A percentile compares a stretch with the other conserved stretches of the same genome.
Conservation (phyloP, 2,329 filamentous ascomycete genomes). For the Apiospora kogelbergensis region DNA sequence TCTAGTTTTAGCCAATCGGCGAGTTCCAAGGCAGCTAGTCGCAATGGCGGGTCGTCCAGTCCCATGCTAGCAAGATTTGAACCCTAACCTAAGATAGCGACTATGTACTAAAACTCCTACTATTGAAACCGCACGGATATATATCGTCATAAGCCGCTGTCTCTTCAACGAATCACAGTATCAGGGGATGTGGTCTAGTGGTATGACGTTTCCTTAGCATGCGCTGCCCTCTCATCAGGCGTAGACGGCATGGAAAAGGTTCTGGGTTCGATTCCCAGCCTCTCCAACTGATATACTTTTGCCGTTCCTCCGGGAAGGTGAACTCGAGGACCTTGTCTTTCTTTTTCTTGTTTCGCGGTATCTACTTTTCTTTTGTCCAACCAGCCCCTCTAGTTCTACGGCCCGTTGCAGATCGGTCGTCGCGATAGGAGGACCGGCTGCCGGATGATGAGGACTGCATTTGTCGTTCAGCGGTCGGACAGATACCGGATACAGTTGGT, state of each 20-base stretch:
- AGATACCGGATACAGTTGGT: too few relatives aligned
- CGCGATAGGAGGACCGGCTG: too few relatives aligned
- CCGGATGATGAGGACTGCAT: too few relatives aligned
- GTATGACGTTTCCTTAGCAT: conserved; percentile 12
- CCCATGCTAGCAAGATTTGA: too few relatives aligned
- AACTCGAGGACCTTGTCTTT: too few relatives aligned
- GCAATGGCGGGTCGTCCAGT: too few relatives aligned
- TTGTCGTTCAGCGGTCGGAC: too few relatives aligned
- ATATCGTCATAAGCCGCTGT: not conserved
- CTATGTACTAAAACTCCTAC: not conserved
- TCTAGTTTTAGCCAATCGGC: too few relatives aligned
- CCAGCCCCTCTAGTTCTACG: not conserved
- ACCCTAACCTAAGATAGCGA: not conserved
- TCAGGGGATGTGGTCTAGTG: conserved; percentile 10
- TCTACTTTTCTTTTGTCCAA: not conserved
- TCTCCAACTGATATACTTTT: conserved; percentile 2
- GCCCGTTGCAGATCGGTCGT: too few relatives aligned
- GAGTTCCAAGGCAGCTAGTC: too few relatives aligned
- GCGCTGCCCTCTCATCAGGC: too few relatives aligned
- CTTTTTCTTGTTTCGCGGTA: too few relatives aligned
- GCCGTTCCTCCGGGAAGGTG: not conserved
- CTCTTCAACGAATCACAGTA: not conserved
- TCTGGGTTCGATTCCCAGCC: conserved; percentile 11
- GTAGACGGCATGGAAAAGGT: conserved; percentile 1
- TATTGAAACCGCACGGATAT: not conserved